Conservation (phyloP, 257 asterid species). For the Paraleonurus japonicus region DNA sequence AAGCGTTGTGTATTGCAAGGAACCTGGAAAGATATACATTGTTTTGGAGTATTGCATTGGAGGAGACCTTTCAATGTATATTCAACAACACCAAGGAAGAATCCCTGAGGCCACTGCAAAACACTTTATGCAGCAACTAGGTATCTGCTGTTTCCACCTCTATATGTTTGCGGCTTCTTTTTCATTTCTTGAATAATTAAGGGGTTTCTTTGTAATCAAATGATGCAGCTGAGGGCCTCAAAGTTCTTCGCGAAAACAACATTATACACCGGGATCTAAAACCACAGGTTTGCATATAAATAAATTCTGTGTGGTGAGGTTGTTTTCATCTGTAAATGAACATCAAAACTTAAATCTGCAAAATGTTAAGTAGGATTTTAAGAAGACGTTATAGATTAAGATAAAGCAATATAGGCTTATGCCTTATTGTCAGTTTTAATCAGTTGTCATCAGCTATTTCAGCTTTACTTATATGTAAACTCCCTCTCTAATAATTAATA, state of each 20-base stretch:
- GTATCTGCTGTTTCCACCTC: conserved; percentile 33
- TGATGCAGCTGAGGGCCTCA: conserved; percentile 84
- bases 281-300: conserved; percentile 72
- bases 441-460: neutral
- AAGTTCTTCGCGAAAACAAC: conserved; percentile 84
- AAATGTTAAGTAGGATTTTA: neutral
- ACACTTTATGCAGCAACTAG: conserved; percentile 93
- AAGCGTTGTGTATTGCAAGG: conserved; percentile 46
- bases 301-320: conserved; percentile 8
- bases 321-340: conserved; percentile 6
- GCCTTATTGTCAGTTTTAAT: neutral
- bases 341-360: conserved; percentile 1
- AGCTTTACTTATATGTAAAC: neutral
- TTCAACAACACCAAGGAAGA: conserved; percentile 71
- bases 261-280: conserved; percentile 90
- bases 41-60: conserved; percentile 93
- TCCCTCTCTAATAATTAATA: neutral
- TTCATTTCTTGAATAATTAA: neutral
- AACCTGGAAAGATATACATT: conserved; percentile 83
- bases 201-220: neutral
- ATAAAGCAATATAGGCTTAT: neutral
- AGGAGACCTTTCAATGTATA: conserved; percentile 82
- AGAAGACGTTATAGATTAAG: neutral
- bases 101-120: conserved; percentile 85
- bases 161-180: conserved; percentile 11